phyloP scores from a whole-genome alignment of 345 rosid species.

The Melastoma malabathricum region DNA sequence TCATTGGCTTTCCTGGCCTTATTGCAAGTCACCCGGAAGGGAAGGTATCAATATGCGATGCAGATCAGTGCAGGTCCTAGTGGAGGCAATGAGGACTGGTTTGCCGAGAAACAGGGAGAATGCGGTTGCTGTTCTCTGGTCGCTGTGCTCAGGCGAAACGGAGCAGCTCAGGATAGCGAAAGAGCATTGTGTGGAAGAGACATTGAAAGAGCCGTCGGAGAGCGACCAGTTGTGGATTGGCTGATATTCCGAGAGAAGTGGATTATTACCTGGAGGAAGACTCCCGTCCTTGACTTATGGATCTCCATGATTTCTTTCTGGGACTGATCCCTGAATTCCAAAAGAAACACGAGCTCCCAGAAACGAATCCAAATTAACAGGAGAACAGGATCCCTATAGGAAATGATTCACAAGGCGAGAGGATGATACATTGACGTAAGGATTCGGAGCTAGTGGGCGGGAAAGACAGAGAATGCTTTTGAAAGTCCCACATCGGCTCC shows the following conservation, averaged over 20 bases:
- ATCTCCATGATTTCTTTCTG: constrained; percentile 72
- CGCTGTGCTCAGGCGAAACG: constrained; percentile 48
- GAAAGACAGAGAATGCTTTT: no score
- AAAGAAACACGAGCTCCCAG: neutral
- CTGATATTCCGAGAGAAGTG: no score
- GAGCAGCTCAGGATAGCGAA: constrained; percentile 54
- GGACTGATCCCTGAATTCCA: constrained; percentile 59
- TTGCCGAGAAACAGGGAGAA: constrained; percentile 93
- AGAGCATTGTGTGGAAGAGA: constrained; percentile 63
- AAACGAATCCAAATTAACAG: neutral
- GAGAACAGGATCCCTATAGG: neutral
- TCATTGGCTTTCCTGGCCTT: constrained; percentile 86
- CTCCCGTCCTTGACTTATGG: constrained; percentile 65
- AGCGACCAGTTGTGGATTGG: no score
- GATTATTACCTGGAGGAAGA: neutral
- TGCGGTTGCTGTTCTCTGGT: constrained; percentile 76
- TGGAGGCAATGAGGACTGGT: constrained; percentile 75
- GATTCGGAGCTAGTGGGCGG: constrained; percentile 35
- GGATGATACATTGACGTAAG: constrained; percentile 30
- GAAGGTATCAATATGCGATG: constrained; percentile 59
- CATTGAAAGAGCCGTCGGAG: constrained; percentile 63
- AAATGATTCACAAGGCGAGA: neutral
- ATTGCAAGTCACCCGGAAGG: constrained; percentile 91
- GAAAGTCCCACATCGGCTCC: no score
- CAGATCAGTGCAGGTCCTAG: constrained; percentile 54